phyloP scores from a whole-genome alignment of 495 filamentous ascomycete species.

The Penicillium herquei region DNA sequence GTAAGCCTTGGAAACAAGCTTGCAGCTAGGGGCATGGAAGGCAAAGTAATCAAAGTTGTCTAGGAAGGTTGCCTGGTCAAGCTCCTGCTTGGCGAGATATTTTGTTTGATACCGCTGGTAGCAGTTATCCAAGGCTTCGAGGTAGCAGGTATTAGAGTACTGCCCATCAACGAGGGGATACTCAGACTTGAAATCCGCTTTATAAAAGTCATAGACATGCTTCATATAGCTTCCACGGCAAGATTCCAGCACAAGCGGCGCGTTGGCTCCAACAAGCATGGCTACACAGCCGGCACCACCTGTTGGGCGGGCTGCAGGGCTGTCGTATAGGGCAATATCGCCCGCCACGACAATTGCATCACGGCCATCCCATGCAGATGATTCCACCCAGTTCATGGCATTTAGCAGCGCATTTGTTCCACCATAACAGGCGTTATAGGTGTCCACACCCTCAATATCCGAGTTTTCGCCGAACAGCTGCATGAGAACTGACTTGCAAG shows the following conservation, averaged over 20 bases:
- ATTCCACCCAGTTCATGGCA: conserved; percentile 94
- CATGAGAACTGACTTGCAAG: conserved; percentile 98
- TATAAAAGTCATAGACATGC: conserved; percentile 98
- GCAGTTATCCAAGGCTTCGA: conserved; percentile 88
- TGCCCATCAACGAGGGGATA: conserved; percentile 97
- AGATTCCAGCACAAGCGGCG: conserved; percentile 83
- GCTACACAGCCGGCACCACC: conserved; percentile 94
- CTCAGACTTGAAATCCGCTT: conserved; percentile 94
- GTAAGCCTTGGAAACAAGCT: conserved; percentile 92
- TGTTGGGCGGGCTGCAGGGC: conserved; percentile 89
- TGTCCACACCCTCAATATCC: conserved; percentile 96
- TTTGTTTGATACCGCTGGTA: conserved; percentile 82
- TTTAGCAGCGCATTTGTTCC: conserved; percentile 97
- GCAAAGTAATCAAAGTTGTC: conserved; percentile 95
- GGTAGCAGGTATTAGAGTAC: conserved; percentile 92
- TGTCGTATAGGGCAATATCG: conserved; percentile 96
- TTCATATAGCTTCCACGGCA: conserved; percentile 86
- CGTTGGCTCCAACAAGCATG: conserved; percentile 88
- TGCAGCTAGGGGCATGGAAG: conserved; percentile 97
- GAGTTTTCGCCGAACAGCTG: conserved; percentile 85
- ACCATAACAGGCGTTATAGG: conserved; percentile 97
- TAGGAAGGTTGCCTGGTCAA: no score
- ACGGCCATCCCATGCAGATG: conserved; percentile 63
- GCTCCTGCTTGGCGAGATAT: no score
- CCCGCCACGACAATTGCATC: conserved; percentile 90